phyloP scores from a whole-genome alignment of 345 rosid species.

The Euphorbia pulcherrima region DNA sequence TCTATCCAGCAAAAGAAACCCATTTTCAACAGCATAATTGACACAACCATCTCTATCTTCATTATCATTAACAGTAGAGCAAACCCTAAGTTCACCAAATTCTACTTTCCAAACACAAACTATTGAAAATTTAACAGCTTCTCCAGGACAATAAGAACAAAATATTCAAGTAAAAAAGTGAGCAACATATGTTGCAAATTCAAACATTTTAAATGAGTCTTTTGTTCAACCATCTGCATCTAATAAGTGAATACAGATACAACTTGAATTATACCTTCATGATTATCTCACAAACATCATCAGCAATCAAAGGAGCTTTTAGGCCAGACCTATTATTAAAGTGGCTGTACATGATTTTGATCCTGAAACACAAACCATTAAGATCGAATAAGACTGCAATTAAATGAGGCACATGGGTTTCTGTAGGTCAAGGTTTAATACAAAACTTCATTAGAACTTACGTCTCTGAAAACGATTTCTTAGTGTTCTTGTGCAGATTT shows the following conservation, averaged over 20 bases:
- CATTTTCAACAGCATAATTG: no score
- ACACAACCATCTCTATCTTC: no score
- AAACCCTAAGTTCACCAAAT: no score
- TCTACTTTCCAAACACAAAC: no score
- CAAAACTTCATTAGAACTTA: slow-evolving; percentile 35
- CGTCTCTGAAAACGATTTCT: slow-evolving; percentile 93
- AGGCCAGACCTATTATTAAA: slow-evolving; percentile 67
- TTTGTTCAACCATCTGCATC: neutral
- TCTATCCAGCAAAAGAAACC: no score
- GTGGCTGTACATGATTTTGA: slow-evolving; percentile 84
- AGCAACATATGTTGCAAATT: neutral
- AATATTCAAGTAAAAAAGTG: neutral
- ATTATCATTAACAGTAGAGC: no score
- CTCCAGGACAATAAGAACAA: neutral
- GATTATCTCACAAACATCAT: slow-evolving; percentile 82
- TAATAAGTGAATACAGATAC: neutral
- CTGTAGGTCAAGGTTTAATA: no score
- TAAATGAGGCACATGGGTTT: neutral
- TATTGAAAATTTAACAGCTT: neutral
- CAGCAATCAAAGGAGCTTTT: slow-evolving; percentile 77
- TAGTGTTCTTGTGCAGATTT: slow-evolving; percentile 94
- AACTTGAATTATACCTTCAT: slow-evolving; percentile 50
- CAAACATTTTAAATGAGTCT: neutral
- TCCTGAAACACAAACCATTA: slow-evolving; percentile 36
- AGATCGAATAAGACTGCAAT: neutral